These are phyloP conservation scores for Russula brevipes DNA, from an alignment of 768 basidiomycete species.

Conservation along the genomic window DNA sequence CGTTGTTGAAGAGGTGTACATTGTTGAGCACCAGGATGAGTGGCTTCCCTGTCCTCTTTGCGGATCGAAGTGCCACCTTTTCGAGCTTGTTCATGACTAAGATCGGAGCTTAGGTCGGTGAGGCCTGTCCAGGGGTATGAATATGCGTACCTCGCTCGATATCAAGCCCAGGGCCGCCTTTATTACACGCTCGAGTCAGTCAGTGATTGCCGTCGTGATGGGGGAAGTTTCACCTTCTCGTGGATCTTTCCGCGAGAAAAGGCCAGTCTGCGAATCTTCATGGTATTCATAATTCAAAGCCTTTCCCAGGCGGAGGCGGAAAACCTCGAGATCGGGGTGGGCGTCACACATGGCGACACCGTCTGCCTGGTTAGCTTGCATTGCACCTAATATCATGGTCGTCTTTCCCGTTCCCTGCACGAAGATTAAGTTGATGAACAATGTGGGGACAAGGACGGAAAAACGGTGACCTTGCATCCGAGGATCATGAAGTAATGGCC, in stretches of 20 bases:
- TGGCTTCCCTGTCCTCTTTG: conserved; percentile 54
- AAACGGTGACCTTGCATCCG: no score
- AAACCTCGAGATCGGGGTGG: conserved; percentile 83
- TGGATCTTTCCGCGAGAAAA: conserved; percentile 81
- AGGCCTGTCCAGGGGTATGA: background rate
- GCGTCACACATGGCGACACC: conserved; percentile 76
- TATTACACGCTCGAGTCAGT: background rate
- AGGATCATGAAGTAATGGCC: conserved; percentile 38
- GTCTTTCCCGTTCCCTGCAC: no score
- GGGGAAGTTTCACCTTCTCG: conserved; percentile 50
- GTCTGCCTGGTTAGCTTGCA: conserved; percentile 66
- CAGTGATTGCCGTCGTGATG: conserved; percentile 10
- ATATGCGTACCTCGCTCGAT: conserved; percentile 62
- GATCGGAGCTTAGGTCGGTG: background rate
- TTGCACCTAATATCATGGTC: conserved; percentile 67
- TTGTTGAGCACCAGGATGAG: conserved; percentile 82
- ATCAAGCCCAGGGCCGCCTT: conserved; percentile 69
- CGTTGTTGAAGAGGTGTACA: conserved; percentile 66
- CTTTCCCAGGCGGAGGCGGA: conserved; percentile 79
- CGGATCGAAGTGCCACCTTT: conserved; percentile 71
- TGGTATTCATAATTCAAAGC: conserved; percentile 82
- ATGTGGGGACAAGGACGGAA: no score
- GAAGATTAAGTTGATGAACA: no score
- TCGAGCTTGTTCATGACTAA: conserved; percentile 76
- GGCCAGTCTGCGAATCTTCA: conserved; percentile 72